Evolutionary conservation across 169 alveolate genomes (phyloP).

Genomic region (Eimeria zaria): DNA sequence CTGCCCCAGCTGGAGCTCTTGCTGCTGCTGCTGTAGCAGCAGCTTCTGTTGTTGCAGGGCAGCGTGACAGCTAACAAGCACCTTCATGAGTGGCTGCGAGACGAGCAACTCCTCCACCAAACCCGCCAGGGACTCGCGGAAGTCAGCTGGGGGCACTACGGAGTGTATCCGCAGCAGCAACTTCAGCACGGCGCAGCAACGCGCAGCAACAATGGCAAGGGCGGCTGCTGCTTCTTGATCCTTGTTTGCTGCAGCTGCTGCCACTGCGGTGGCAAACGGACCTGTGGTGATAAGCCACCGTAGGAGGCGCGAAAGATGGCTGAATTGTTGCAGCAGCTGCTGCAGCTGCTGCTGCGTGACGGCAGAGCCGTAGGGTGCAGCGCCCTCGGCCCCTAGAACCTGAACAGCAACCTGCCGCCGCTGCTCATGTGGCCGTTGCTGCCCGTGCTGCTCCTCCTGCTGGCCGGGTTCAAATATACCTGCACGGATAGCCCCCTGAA

Average conservation of each 20-base stretch:
- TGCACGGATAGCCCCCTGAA: constrained; percentile 40
- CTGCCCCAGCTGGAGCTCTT: constrained; percentile 42
- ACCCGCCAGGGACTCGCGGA: not conserved
- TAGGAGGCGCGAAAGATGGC: constrained; percentile 28
- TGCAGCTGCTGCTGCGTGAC: constrained; percentile 46
- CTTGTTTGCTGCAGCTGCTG: constrained; percentile 60
- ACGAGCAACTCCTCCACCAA: constrained; percentile 44
- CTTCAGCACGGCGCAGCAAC: constrained; percentile 65
- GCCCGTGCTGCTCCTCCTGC: constrained; percentile 34
- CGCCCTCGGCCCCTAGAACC: constrained; percentile 36
- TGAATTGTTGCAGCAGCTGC: constrained; percentile 42
- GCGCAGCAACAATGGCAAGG: constrained; percentile 56
- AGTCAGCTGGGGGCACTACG: not conserved
- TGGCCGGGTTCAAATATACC: not conserved
- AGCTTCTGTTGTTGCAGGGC: constrained; percentile 15
- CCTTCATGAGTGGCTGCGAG: constrained; percentile 54
- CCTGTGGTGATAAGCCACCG: constrained; percentile 44
- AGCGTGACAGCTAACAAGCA: constrained; percentile 28
- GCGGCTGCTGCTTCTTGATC: constrained; percentile 30
- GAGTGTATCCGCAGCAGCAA: constrained; percentile 32
- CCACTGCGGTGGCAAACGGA: constrained; percentile 60
- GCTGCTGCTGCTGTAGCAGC: constrained; percentile 36
- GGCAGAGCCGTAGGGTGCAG: constrained; percentile 3
- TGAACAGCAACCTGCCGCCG: constrained; percentile 47
- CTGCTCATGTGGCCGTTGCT: constrained; percentile 3